These are phyloP conservation scores for Pseudozyma sp. DNA, from an alignment of 1,284 basidiomycete genomes.

Conservation along the genomic window DNA sequence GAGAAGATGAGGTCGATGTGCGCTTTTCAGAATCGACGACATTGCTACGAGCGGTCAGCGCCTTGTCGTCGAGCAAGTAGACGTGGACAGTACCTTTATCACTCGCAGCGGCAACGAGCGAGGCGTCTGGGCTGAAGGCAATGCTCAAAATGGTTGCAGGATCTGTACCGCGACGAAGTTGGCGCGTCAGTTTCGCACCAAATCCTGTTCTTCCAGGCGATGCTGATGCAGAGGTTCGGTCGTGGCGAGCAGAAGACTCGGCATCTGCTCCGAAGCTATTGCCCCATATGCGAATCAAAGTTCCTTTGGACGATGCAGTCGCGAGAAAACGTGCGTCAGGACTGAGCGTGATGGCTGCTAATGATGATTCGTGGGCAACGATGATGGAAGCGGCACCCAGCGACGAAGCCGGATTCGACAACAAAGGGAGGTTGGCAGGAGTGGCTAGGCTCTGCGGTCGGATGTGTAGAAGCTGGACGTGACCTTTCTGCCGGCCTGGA, in stretches of 20 bases:
- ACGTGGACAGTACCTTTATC: conserved; percentile 65
- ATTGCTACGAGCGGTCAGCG: neutral
- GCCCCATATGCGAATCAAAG: conserved; percentile 58
- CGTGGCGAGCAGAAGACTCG: neutral
- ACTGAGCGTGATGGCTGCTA: conserved; percentile 51
- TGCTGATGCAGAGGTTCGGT: conserved; percentile 6
- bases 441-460: neutral
- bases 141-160: conserved; percentile 57
- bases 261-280: conserved; percentile 13
- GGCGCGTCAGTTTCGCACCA: conserved; percentile 40
- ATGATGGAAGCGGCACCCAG: conserved; percentile 57
- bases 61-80: conserved; percentile 35
- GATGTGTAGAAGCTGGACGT: conserved; percentile 55
- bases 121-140: conserved; percentile 53
- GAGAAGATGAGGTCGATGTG: conserved; percentile 11
- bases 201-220: conserved; percentile 36
- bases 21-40: neutral
- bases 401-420: conserved; percentile 11
- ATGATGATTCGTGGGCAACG: conserved; percentile 54
- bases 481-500: conserved; percentile 58
- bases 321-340: conserved; percentile 44
- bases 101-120: conserved; percentile 54
- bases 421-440: neutral
- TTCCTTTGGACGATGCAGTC: conserved; percentile 59
- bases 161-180: conserved; percentile 59